phyloP scores from a whole-genome alignment of 2,329 filamentous ascomycete species.

The Lachnellula willkommii region DNA sequence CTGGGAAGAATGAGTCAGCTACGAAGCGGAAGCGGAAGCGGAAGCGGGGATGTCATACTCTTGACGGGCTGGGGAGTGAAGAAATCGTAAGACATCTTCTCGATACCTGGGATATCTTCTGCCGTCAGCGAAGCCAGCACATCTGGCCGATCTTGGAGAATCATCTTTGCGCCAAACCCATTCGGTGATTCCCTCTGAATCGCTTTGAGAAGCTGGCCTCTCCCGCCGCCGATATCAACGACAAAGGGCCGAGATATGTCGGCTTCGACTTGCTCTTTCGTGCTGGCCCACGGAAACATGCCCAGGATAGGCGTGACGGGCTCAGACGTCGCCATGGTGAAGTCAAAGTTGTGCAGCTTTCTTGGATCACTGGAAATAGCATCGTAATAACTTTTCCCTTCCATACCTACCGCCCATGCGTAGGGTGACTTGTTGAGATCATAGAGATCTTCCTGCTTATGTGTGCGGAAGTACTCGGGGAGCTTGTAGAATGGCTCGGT shows the following conservation, averaged over 20 bases:
- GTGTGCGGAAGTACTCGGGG: constrained; percentile 6
- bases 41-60: constrained; percentile 19
- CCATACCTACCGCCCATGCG: constrained; percentile 10
- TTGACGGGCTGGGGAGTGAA: constrained; percentile 37
- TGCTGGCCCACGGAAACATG: constrained; percentile 12
- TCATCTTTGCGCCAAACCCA: constrained; percentile 14
- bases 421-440: constrained; percentile 17
- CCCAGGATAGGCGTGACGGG: constrained; percentile 9
- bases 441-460: constrained; percentile 7
- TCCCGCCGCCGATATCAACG: constrained; percentile 16
- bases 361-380: constrained; percentile 1
- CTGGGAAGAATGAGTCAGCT: constrained; percentile 1
- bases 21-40: neutral
- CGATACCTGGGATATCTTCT: constrained; percentile 27
- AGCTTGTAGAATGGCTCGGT: constrained; percentile 12
- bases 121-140: constrained; percentile 14
- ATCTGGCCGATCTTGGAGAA: constrained; percentile 28
- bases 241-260: constrained; percentile 25
- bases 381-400: constrained; percentile 15
- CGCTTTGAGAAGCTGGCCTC: constrained; percentile 26
- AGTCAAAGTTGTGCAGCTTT: neutral
- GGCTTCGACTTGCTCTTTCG: constrained; percentile 15
- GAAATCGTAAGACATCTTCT: constrained; percentile 32
- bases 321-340: neutral
- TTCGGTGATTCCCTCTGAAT: constrained; percentile 16